These are phyloP conservation scores for Penicillium palitans DNA, from an alignment of 2,329 filamentous ascomycete genomes.

Conservation along the genomic window DNA sequence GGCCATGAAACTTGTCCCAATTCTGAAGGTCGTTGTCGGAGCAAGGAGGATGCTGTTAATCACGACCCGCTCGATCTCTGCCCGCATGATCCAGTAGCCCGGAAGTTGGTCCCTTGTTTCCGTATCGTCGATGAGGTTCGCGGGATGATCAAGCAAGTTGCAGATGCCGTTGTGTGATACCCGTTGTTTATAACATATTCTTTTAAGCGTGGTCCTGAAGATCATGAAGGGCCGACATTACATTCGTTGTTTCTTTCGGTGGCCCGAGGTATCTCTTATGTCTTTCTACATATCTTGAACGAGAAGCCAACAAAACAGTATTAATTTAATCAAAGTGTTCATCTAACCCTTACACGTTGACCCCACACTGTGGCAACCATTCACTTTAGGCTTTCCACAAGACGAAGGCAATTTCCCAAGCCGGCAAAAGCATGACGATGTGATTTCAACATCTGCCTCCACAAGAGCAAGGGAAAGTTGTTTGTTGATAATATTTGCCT, in stretches of 20 bases:
- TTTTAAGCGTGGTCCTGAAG: not conserved
- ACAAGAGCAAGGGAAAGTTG: conserved; percentile 54
- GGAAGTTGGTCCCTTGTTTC: conserved; percentile 30
- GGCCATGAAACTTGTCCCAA: conserved; percentile 30
- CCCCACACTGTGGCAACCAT: conserved; percentile 4
- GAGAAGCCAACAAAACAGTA: not conserved
- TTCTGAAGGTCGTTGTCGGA: conserved; percentile 28
- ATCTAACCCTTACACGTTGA: not conserved
- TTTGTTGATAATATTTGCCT: conserved; percentile 49
- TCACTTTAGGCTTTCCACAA: not conserved
- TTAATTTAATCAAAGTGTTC: not conserved
- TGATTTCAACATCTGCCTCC: conserved; percentile 60
- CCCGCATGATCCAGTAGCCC: conserved; percentile 24
- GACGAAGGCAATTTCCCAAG: conserved; percentile 14
- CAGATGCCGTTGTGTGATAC: conserved; percentile 16
- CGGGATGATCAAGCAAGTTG: conserved; percentile 30
- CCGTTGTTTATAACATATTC: conserved; percentile 29
- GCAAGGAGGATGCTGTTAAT: conserved; percentile 20
- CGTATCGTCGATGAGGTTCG: conserved; percentile 33
- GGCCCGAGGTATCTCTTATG: no score
- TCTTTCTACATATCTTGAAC: not conserved
- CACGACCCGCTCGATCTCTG: conserved; percentile 32
- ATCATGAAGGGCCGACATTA: not conserved
- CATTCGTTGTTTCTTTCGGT: not conserved
- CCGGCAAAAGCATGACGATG: conserved; percentile 59